These are phyloP conservation scores for Myxozyma vanderwaltii DNA, from an alignment of 805 yeast species.

Conservation along the genomic window DNA sequence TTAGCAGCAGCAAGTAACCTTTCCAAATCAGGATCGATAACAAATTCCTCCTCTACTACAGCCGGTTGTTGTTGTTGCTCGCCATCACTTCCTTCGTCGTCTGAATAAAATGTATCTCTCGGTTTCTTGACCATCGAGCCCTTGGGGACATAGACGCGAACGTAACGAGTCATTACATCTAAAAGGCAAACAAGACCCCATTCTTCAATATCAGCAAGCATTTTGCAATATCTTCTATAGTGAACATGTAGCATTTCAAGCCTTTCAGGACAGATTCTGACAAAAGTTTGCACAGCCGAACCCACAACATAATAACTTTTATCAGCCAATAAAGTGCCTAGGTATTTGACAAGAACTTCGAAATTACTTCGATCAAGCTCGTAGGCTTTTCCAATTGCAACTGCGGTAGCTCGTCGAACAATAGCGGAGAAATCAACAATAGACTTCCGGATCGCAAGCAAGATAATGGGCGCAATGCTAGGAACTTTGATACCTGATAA, in stretches of 20 bases:
- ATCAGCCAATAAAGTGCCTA: constrained; percentile 65
- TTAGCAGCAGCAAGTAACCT: constrained; percentile 54
- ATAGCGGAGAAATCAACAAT: constrained; percentile 69
- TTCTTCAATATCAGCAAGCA: constrained; percentile 58
- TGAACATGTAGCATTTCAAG: constrained; percentile 72
- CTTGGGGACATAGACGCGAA: constrained; percentile 55
- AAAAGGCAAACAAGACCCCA: constrained; percentile 66
- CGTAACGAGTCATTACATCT: constrained; percentile 67
- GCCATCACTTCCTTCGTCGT: constrained; percentile 43
- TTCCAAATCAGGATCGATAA: constrained; percentile 56
- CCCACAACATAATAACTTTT: constrained; percentile 67
- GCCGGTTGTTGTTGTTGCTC: constrained; percentile 15
- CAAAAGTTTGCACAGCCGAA: constrained; percentile 61
- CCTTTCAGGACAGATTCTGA: constrained; percentile 55
- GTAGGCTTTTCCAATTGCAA: constrained; percentile 65
- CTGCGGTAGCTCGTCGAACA: constrained; percentile 79
- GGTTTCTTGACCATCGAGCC: constrained; percentile 27
- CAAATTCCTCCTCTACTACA: constrained; percentile 37
- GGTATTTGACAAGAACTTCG: constrained; percentile 51
- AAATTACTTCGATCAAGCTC: constrained; percentile 49
- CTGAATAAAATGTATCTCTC: constrained; percentile 35
- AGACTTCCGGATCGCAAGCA: constrained; percentile 70
- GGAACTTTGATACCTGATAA: constrained; percentile 81
- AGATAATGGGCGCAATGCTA: constrained; percentile 76
- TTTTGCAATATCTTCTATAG: constrained; percentile 59